phyloP scores from a whole-genome alignment of 257 asterid genomes.

The Solanum clarkiae region DNA sequence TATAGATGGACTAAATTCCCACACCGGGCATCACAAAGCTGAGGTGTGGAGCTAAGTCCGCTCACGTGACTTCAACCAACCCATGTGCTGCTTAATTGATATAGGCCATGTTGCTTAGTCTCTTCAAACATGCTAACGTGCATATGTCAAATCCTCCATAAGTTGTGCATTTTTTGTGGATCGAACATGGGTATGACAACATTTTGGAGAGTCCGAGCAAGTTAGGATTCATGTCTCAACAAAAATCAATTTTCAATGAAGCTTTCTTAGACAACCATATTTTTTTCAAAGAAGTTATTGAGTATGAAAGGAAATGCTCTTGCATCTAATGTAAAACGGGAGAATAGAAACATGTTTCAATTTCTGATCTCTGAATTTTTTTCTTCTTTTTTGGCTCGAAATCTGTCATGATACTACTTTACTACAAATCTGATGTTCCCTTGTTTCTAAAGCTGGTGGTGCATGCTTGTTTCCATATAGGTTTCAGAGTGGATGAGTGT shows the following conservation, averaged over 20 bases:
- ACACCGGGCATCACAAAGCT: background rate
- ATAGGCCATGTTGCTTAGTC: background rate
- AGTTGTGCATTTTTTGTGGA: background rate
- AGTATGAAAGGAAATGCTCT: background rate
- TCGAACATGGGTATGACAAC: background rate
- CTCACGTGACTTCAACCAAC: background rate
- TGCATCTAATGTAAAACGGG: background rate
- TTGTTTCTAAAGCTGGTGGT: slow-evolving; percentile 1
- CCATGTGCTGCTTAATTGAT: background rate
- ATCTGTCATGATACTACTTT: background rate
- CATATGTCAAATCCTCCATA: background rate
- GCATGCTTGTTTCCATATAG: slow-evolving; percentile 17
- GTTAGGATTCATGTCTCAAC: background rate
- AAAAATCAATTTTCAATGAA: background rate
- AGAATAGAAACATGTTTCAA: background rate
- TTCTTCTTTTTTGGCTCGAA: background rate
- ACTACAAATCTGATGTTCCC: background rate
- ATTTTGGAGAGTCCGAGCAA: background rate
- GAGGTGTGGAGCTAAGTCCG: background rate
- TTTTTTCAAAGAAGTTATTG: background rate
- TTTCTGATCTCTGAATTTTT: background rate
- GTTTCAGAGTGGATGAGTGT: slow-evolving; percentile 41
- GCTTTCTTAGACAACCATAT: background rate
- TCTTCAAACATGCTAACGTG: background rate
- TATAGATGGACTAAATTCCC: background rate